Conservation (phyloP, 176 grass and related monocot species). For the Triticum aestivum region IWGSC_CS_RefSeq_v2.1 NC_057803.1:417061466-417061965, state of each 20-base stretch:
- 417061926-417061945: too few relatives aligned
- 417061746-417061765: neutral
- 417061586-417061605: neutral
- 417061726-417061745: neutral
- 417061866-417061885: constrained; percentile 77
- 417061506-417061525: constrained; percentile 91
- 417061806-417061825: constrained; percentile 85
- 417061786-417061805: constrained; percentile 63
- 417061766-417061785: constrained; percentile 35
- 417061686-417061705: constrained; percentile 88
- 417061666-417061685: constrained; percentile 89
- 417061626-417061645: constrained; percentile 34
- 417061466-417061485: constrained; percentile 95
- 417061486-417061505: constrained; percentile 80
- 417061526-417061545: constrained; percentile 81
- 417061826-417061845: constrained; percentile 79
- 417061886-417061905: constrained; percentile 32
- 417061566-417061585: neutral
- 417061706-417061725: constrained; percentile 32
- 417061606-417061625: constrained; percentile 12
- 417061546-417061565: constrained; percentile 53
- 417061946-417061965: too few relatives aligned
- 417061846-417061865: constrained; percentile 73
- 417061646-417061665: constrained; percentile 66
- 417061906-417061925: too few relatives aligned